phyloP scores from a whole-genome alignment of 2,329 filamentous ascomycete genomes.

The Madurella fahalii region DNA sequence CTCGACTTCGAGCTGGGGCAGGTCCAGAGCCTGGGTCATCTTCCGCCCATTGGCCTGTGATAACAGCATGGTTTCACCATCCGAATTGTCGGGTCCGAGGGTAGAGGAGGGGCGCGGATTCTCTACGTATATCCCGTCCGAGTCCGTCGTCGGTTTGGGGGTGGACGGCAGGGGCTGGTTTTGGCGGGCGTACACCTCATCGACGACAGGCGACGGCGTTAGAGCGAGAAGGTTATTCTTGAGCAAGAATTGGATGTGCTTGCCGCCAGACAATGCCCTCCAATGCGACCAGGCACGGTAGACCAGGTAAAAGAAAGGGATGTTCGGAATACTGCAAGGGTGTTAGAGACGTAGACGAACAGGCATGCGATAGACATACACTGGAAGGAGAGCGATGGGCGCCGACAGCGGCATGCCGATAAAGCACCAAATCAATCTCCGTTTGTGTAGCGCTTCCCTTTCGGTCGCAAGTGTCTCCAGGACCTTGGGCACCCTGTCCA shows the following conservation, averaged over 20 bases:
- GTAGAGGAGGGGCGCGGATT: conserved; percentile 15
- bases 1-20: conserved; percentile 68
- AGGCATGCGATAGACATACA: conserved; percentile 55
- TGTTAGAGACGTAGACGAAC: conserved; percentile 12
- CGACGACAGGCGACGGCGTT: conserved; percentile 63
- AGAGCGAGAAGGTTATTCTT: conserved; percentile 66
- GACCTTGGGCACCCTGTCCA: conserved; percentile 59
- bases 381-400: conserved; percentile 77
- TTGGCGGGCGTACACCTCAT: conserved; percentile 61
- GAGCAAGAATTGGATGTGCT: conserved; percentile 77
- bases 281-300: conserved; percentile 93
- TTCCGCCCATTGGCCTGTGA: conserved; percentile 32
- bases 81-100: conserved; percentile 15
- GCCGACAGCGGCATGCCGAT: conserved; percentile 76
- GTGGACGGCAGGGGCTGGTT: conserved; percentile 26
- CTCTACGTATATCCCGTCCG: conserved; percentile 21
- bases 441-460: conserved; percentile 71
- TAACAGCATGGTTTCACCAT: conserved; percentile 42
- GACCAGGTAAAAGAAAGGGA: conserved; percentile 93
- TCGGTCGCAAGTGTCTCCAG: conserved; percentile 72
- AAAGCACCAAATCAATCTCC: conserved; percentile 74
- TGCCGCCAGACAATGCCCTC: conserved; percentile 78
- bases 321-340: conserved; percentile 69
- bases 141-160: conserved; percentile 25
- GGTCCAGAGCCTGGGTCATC: conserved; percentile 50